Evolutionary conservation across 495 filamentous ascomycete genomes (phyloP).

Genomic region (Friedmanniomyces endolithicus): DNA sequence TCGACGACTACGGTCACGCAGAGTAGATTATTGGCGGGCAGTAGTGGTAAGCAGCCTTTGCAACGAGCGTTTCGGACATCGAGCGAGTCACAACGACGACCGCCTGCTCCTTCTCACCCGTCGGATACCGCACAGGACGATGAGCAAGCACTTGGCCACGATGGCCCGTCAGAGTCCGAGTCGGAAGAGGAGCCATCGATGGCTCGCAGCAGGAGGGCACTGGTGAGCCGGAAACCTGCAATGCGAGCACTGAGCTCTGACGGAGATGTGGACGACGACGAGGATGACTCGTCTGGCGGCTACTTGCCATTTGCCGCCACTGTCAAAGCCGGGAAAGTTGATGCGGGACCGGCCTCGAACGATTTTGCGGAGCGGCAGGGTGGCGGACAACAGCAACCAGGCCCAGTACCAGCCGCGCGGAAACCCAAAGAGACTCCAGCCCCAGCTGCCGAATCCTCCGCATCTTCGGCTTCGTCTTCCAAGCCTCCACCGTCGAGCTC

Average conservation of each 20-base stretch:
- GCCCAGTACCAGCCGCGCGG: neutral
- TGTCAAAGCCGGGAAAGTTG: slow-evolving; percentile 29
- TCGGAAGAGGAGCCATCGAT: slow-evolving; percentile 27
- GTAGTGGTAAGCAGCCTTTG: slow-evolving; percentile 9
- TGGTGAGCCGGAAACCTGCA: slow-evolving; percentile 21
- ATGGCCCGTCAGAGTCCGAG: slow-evolving; percentile 28
- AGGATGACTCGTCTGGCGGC: slow-evolving; percentile 44
- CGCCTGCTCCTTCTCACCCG: neutral
- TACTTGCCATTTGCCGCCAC: slow-evolving; percentile 53
- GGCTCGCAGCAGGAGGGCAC: slow-evolving; percentile 29
- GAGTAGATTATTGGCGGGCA: slow-evolving; percentile 17
- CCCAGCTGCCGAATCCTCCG: slow-evolving; percentile 22
- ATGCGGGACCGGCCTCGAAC: slow-evolving; percentile 50
- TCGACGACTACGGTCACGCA: slow-evolving; percentile 37
- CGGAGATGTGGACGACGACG: slow-evolving; percentile 37
- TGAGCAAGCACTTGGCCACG: slow-evolving; percentile 26
- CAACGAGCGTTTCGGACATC: slow-evolving; percentile 14
- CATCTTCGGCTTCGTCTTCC: slow-evolving; percentile 17
- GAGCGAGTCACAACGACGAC: slow-evolving; percentile 10
- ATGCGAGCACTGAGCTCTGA: slow-evolving; percentile 23
- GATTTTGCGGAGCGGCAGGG: slow-evolving; percentile 29
- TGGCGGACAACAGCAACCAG: neutral
- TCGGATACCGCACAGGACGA: neutral
- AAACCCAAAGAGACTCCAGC: slow-evolving; percentile 2
- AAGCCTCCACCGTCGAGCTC: slow-evolving; percentile 5